These are phyloP conservation scores for Musa itinerans DNA, from an alignment of 176 grass and related monocot species.

Conservation along the genomic window DNA sequence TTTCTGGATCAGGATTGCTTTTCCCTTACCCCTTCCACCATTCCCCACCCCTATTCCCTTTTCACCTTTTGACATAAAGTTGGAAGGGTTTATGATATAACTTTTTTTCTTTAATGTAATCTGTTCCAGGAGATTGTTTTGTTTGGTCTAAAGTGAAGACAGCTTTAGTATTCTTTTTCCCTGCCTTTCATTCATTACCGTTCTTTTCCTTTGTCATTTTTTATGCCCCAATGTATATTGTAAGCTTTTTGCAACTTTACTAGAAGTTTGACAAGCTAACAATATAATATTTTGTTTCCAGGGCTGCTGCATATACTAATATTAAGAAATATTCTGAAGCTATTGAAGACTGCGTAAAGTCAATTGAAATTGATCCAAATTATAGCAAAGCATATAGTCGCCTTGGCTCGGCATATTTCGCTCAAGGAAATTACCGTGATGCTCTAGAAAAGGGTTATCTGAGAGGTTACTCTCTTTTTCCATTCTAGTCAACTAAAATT, in stretches of 20 bases:
- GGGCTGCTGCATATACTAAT: constrained; percentile 70
- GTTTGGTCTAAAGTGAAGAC: too few relatives aligned
- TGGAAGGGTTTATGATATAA: too few relatives aligned
- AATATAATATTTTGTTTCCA: constrained; percentile 32
- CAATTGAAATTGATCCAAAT: constrained; percentile 67
- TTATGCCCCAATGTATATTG: background rate
- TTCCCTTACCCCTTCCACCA: too few relatives aligned
- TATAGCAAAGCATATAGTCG: constrained; percentile 59
- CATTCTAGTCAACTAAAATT: background rate
- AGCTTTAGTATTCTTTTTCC: too few relatives aligned
- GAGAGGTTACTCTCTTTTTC: constrained; percentile 16
- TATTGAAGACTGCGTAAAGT: constrained; percentile 56
- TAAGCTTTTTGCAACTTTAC: background rate
- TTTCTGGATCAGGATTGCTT: too few relatives aligned
- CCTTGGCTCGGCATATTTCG: constrained; percentile 37
- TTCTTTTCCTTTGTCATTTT: background rate
- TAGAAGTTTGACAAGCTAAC: background rate
- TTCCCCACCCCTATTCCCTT: too few relatives aligned
- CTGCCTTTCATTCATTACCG: background rate
- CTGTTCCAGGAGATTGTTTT: too few relatives aligned
- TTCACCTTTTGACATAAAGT: too few relatives aligned
- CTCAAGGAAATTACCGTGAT: constrained; percentile 28
- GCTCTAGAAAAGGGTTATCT: constrained; percentile 30
- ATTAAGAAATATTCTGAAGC: constrained; percentile 54
- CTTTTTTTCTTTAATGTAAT: too few relatives aligned